A percentile compares a stretch with the other conserved stretches of the same genome.
Evolutionary conservation across 495 filamentous ascomycete genomes (phyloP).

Genomic region (Endocarpon pusillum): DNA sequence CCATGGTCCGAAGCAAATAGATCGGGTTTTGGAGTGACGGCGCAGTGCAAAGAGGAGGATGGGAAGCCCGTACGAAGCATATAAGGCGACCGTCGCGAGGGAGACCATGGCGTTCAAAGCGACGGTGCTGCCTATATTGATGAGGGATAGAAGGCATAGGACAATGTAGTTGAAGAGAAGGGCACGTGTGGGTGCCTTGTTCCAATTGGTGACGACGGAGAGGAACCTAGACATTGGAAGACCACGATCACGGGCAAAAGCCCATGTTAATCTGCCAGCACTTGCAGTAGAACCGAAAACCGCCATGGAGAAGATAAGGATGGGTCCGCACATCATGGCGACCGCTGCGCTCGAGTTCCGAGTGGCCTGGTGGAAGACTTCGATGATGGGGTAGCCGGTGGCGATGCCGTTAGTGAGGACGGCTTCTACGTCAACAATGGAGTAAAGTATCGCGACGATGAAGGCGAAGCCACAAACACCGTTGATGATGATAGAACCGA

Average conservation of each 20-base stretch:
- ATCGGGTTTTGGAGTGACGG: constrained; percentile 12
- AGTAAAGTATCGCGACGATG: constrained; percentile 24
- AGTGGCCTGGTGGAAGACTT: constrained; percentile 33
- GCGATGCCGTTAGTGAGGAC: constrained; percentile 16
- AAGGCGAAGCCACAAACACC: constrained; percentile 25
- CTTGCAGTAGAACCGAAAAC: constrained; percentile 33
- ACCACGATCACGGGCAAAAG: constrained; percentile 43
- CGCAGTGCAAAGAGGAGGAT: constrained; percentile 22
- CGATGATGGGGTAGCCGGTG: constrained; percentile 36
- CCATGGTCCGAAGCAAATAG: constrained; percentile 17
- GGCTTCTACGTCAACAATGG: constrained; percentile 22
- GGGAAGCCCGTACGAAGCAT: constrained; percentile 34
- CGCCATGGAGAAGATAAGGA: constrained; percentile 22
- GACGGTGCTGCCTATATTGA: constrained; percentile 28
- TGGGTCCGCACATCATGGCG: constrained; percentile 22
- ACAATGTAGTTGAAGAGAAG: constrained; percentile 24
- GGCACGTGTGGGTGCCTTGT: constrained; percentile 22
- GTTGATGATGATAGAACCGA: constrained; percentile 24
- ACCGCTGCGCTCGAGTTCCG: constrained; percentile 27
- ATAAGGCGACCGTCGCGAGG: constrained; percentile 27
- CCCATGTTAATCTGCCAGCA: constrained; percentile 35
- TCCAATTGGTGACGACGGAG: constrained; percentile 13
- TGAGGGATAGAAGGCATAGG: constrained; percentile 27
- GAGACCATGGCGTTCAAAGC: constrained; percentile 35
- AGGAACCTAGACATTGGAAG: constrained; percentile 37